Conservation (phyloP, 331 rosid species). For the Cydonia oblonga region DNA sequence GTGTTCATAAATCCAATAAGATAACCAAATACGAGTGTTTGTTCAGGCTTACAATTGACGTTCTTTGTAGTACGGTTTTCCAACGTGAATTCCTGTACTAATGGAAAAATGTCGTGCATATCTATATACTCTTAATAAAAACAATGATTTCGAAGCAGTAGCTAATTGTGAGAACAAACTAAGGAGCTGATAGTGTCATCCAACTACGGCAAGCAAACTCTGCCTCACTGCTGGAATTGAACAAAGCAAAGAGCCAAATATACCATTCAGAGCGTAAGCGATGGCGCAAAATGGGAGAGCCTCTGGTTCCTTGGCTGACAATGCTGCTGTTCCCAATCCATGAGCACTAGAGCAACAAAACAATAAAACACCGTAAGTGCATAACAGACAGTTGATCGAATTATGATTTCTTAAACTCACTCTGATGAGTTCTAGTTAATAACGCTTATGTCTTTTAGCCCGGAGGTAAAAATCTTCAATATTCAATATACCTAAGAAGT, state of each 20-base stretch:
- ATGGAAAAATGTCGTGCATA: too few relatives aligned
- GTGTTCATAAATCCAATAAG: too few relatives aligned
- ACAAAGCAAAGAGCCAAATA: slow-evolving; percentile 80
- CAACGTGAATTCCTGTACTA: too few relatives aligned
- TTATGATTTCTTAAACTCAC: too few relatives aligned
- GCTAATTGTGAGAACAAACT: not conserved
- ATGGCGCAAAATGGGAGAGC: slow-evolving; percentile 96
- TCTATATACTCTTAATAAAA: not conserved
- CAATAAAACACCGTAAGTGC: not conserved
- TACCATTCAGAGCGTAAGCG: slow-evolving; percentile 84
- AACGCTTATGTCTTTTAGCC: too few relatives aligned
- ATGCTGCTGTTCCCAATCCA: slow-evolving; percentile 96
- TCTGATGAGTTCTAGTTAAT: too few relatives aligned
- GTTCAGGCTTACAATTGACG: too few relatives aligned
- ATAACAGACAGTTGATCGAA: not conserved
- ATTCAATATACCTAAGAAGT: too few relatives aligned
- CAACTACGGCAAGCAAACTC: slow-evolving; percentile 63
- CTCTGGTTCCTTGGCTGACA: slow-evolving; percentile 95
- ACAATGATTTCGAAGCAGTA: not conserved
- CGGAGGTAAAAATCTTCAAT: too few relatives aligned
- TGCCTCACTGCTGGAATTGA: slow-evolving; percentile 72
- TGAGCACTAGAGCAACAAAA: slow-evolving; percentile 51
- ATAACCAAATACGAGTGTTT: too few relatives aligned
- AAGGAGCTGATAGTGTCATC: slow-evolving; percentile 22
- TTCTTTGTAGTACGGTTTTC: too few relatives aligned